Evolutionary conservation across 257 asterid genomes (phyloP), one percentile per base, ranked within the genome.

Genomic region (Petrea volubilis): DNA sequence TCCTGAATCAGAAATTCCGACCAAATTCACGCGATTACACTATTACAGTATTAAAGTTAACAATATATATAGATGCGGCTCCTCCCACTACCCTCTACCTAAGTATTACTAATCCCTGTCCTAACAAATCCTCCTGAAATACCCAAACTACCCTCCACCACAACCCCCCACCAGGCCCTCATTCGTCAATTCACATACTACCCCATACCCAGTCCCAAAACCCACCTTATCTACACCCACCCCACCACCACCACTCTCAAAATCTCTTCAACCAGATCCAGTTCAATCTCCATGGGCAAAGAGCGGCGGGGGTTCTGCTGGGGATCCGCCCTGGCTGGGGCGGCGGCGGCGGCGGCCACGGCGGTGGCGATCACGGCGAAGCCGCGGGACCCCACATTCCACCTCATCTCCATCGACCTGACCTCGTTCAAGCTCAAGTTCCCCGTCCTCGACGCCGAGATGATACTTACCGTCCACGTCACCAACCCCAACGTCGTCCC

Each of bases 381-480:
- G 79, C 99, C 99, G 0, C 85, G 93, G 0, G 93, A 90, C 80
- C 99, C 99, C 2, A 80, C 84, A 13, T 89, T 94, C 80, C 95
- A 90, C 81, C 80, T 95, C 18, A 79, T 92, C 82, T 91, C 97
- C 72, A 87, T 95, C 76, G 92, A 89, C 47, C 86, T 92, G 7
- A 90, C 95, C 49, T 90, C 99, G 60, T 82, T 95, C 85, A 83
- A 88, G 74, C 86, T 89, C 78, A 89, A 87, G 51, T 93, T 93
- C 92, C 98, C 98, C 0, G 70, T 78, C 43, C 79, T 94, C 6
- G 99, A 94, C 85, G 88, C 95, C 24, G 96, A 94, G 44, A 40
- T 84, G 4, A 79, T 76, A 83, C 89, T 94, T 28, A 94, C 91
- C 72, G 95, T 94, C 74, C 99, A 94, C 90, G 97, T 94, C 71